A percentile compares a stretch with the other conserved stretches of the same genome.
These are phyloP conservation scores for Aspergillus sp. DNA, from an alignment of 2,329 filamentous ascomycete genomes.

Conservation along the genomic window DNA sequence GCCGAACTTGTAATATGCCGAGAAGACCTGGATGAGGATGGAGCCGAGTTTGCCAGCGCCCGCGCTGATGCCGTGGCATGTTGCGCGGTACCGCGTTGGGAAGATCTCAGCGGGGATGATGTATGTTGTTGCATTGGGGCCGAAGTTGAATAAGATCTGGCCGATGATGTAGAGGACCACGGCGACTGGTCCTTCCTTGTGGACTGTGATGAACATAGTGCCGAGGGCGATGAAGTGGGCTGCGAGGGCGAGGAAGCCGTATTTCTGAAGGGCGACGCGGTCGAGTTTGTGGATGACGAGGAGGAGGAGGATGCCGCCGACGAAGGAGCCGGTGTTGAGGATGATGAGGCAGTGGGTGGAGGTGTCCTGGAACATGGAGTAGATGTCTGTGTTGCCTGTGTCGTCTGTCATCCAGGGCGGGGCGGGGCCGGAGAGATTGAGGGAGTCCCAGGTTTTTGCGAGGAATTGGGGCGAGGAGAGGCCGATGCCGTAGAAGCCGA, in stretches of 20 bases:
- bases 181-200: slow-evolving; percentile 35
- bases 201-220: slow-evolving; percentile 42
- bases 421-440: slow-evolving; percentile 28
- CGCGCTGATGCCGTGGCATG: slow-evolving; percentile 56
- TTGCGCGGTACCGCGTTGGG: slow-evolving; percentile 55
- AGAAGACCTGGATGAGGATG: slow-evolving; percentile 43
- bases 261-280: slow-evolving; percentile 45
- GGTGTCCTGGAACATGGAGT: slow-evolving; percentile 40
- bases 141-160: slow-evolving; percentile 51
- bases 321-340: slow-evolving; percentile 43
- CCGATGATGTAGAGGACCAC: slow-evolving; percentile 47
- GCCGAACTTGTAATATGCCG: slow-evolving; percentile 42
- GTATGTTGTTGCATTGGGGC: slow-evolving; percentile 43
- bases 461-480: slow-evolving; percentile 46
- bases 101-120: slow-evolving; percentile 58
- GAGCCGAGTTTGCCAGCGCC: slow-evolving; percentile 55
- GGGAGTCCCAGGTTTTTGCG: slow-evolving; percentile 41
- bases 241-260: slow-evolving; percentile 44
- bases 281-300: slow-evolving; percentile 40
- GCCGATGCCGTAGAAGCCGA: slow-evolving; percentile 59
- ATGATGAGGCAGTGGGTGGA: slow-evolving; percentile 42
- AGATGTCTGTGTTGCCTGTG: slow-evolving; percentile 42
- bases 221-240: slow-evolving; percentile 46
- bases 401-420: slow-evolving; percentile 40
- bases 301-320: slow-evolving; percentile 44